Base-by-base conservation (phyloP, 176 grass and related monocot species). In the Neostapfia colusana region DNA sequence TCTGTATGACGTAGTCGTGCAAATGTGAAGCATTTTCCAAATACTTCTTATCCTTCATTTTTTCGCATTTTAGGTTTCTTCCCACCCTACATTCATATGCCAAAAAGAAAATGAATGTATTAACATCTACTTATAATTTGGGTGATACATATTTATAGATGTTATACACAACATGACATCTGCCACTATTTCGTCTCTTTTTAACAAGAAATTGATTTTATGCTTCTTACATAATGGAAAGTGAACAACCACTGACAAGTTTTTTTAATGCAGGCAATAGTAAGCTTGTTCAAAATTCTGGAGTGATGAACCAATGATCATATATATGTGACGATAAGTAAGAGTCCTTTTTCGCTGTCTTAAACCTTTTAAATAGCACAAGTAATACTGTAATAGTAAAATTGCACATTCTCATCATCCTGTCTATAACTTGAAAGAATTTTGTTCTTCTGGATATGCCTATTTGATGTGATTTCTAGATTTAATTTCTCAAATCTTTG, bases 211-310 rank as follows among this genome's bases (percentile, higher is more conserved):
- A 40, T 3, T 3, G 20, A n/a, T 44, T 0, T 35, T 35, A 70
- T 16, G 12, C 31, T 69, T 44, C 26, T 23, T 3, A 7, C 26
- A 4, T 11, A 16, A 4, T 63, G 17, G n/a, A 49, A 71, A 26
- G 58, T 38, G 41, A 71, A 25, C 26, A 70, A 23, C 43, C 20
- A 49, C 48, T 70, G 40, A 80, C 27, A 9, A 24, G 2, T 74
- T 58, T 67, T 58, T 67, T 68, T 26, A 3, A 12, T 58, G 27
- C 51, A 69, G 81, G 46, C 42, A 77, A 3, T 63, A 35, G 51
- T 53, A 68, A 69, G 63, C 63, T 83, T 83, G 50, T 68, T 18
- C 4, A 26, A 5, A 28, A 20, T 26, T 68, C 39, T 69, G 81
- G 21, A 42, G 45, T 42, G 35, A 53, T 21, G 5, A 41, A 44